Percentiles rank a stretch among this genome's conserved stretches.
Conservation (phyloP, 140 eudicot genomes). For the Ambrosia hybrid region DNA sequence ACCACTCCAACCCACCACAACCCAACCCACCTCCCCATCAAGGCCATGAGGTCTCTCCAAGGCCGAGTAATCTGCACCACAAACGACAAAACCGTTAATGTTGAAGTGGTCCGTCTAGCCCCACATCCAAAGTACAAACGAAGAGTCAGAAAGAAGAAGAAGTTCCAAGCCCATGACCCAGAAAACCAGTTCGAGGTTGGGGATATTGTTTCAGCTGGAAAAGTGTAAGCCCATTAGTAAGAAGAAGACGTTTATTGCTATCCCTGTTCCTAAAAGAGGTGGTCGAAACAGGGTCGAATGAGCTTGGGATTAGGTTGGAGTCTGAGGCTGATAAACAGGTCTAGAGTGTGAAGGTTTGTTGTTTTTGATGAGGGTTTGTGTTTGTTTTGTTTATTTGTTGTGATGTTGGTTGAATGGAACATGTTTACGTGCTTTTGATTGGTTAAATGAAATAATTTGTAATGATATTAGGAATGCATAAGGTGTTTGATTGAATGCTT, state of each 20-base stretch:
- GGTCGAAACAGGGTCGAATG: constrained; percentile 17
- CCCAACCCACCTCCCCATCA: constrained; percentile 45
- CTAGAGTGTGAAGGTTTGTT: constrained; percentile 23
- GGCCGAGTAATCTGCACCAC: constrained; percentile 76
- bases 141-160: constrained; percentile 81
- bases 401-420: constrained; percentile 22
- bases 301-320: constrained; percentile 47
- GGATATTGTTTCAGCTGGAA: constrained; percentile 81
- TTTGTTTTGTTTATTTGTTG: constrained; percentile 10
- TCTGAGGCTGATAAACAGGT: constrained; percentile 37
- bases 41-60: constrained; percentile 68
- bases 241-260: constrained; percentile 67
- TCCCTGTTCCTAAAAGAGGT: constrained; percentile 52
- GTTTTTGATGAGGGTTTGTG: constrained; percentile 11
- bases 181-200: constrained; percentile 71
- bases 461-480: constrained; percentile 3
- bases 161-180: constrained; percentile 90
- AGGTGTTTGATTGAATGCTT: constrained; percentile 32
- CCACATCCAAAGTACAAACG: constrained; percentile 96
- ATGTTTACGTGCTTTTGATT: no score
- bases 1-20: constrained; percentile 24
- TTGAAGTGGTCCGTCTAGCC: constrained; percentile 77
- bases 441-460: no score
- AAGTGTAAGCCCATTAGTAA: constrained; percentile 82
- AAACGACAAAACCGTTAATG: constrained; percentile 83